These are phyloP conservation scores for Debaryomyces coudertii DNA, from an alignment of 1,139 yeast species.

Conservation along the genomic window DNA sequence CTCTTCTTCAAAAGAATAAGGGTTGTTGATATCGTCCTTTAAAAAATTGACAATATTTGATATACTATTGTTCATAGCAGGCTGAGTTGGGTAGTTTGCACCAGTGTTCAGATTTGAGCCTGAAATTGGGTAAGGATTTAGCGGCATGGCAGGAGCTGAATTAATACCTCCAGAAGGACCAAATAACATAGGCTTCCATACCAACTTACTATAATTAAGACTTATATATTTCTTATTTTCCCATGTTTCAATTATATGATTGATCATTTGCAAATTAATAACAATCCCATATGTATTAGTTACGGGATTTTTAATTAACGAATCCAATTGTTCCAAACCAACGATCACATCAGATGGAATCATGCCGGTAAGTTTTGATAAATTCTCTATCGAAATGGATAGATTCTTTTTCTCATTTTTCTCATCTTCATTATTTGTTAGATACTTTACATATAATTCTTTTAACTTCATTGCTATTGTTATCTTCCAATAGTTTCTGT, in stretches of 20 bases:
- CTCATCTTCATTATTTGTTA: conserved; percentile 16
- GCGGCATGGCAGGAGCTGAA: conserved; percentile 49
- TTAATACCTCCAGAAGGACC: conserved; percentile 85
- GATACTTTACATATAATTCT: conserved; percentile 32
- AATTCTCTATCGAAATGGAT: conserved; percentile 55
- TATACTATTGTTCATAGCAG: conserved; percentile 48
- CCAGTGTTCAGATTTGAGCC: conserved; percentile 20
- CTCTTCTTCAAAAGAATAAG: conserved; percentile 59
- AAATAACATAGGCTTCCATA: conserved; percentile 83
- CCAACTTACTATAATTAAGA: conserved; percentile 53
- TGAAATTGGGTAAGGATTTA: neutral
- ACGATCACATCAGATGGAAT: conserved; percentile 82
- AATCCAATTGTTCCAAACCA: conserved; percentile 77
- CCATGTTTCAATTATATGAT: conserved; percentile 54
- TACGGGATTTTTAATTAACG: conserved; percentile 51
- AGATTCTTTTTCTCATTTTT: conserved; percentile 9
- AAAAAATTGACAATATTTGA: conserved; percentile 58
- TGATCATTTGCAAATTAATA: conserved; percentile 51
- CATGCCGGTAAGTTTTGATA: conserved; percentile 82
- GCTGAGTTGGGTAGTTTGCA: conserved; percentile 6
- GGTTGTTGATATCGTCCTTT: conserved; percentile 66
- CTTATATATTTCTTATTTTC: conserved; percentile 55
- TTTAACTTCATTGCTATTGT: conserved; percentile 53
- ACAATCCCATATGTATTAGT: conserved; percentile 56
- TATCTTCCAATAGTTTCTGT: conserved; percentile 84